A percentile compares a stretch with the other conserved stretches of the same genome.
Conservation (phyloP, 176 grass and related monocot genomes). For the Ananas comosus region DNA sequence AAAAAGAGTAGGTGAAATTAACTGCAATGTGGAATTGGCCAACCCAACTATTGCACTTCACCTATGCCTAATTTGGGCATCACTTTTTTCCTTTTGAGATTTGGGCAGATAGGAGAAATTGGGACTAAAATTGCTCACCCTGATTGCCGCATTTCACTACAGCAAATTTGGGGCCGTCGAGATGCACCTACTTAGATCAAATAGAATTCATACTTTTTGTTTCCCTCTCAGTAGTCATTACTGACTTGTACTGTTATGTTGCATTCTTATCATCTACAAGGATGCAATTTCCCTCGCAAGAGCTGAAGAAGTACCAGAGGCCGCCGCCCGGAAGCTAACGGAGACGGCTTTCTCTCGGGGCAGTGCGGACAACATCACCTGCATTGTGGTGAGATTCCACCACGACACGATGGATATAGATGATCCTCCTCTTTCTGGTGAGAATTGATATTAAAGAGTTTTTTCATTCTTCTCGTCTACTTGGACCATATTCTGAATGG, state of each 20-base stretch:
- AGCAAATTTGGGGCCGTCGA: too few species aligned
- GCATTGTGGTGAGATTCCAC: slow-evolving; percentile 56
- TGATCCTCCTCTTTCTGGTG: neutral
- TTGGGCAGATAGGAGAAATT: too few species aligned
- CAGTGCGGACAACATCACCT: slow-evolving; percentile 66
- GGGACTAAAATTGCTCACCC: too few species aligned
- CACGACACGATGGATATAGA: slow-evolving; percentile 22
- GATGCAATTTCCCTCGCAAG: slow-evolving; percentile 43
- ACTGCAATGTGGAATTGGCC: too few species aligned
- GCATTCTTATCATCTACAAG: slow-evolving; percentile 28
- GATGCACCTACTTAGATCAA: too few species aligned
- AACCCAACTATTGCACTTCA: too few species aligned
- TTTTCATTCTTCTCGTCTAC: neutral
- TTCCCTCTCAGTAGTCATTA: neutral
- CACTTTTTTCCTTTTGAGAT: too few species aligned
- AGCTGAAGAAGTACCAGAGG: slow-evolving; percentile 39
- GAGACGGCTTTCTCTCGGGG: slow-evolving; percentile 33
- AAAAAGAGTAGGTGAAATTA: too few species aligned
- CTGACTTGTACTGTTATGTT: neutral
- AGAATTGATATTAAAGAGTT: neutral
- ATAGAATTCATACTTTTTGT: too few species aligned
- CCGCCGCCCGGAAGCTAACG: slow-evolving; percentile 44
- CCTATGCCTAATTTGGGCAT: too few species aligned
- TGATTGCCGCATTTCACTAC: too few species aligned
- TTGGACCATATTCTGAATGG: neutral